phyloP scores from a whole-genome alignment of 345 rosid species.

The Rhodamnia argentea region DNA sequence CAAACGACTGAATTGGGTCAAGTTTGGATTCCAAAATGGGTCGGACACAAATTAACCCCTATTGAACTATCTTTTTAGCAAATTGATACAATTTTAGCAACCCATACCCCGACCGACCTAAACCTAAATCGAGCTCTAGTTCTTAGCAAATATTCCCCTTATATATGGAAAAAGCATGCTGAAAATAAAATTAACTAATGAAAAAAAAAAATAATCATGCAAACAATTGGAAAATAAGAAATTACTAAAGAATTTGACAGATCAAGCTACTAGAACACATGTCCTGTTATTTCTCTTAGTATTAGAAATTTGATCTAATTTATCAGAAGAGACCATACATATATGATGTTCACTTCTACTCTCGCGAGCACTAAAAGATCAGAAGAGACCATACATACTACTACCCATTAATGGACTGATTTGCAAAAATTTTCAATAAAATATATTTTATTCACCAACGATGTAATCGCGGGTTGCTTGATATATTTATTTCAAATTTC shows the following conservation, averaged over 20 bases:
- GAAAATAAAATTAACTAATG: neutral
- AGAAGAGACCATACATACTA: neutral
- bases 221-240: neutral
- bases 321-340: neutral
- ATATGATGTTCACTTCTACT: neutral
- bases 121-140: neutral
- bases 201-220: neutral
- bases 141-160: neutral
- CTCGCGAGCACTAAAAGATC: neutral
- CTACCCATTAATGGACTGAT: neutral
- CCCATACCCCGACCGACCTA: neutral
- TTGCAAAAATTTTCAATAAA: neutral
- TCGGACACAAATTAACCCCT: neutral
- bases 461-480: rapidly evolving
- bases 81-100: neutral
- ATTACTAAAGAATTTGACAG: neutral
- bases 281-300: neutral
- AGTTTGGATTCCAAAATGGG: neutral
- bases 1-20: neutral
- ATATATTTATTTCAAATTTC: neutral
- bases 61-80: neutral
- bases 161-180: neutral
- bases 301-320: neutral
- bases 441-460: neutral
- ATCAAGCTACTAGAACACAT: neutral